phyloP scores from a whole-genome alignment of 1,284 basidiomycete genomes.

The Paramarasmius palmivorus region DNA sequence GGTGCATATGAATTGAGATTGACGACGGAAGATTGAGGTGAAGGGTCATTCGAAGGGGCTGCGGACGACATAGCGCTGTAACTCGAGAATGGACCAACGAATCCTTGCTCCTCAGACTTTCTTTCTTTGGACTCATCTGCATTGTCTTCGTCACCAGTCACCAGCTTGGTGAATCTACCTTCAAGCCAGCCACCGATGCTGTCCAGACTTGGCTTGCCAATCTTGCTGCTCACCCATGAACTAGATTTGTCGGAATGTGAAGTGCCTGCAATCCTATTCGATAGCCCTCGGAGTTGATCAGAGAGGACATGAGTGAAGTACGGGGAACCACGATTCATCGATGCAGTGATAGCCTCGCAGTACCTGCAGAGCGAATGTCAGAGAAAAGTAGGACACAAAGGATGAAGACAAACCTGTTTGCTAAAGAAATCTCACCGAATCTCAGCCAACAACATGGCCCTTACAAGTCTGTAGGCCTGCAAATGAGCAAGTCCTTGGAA shows the following conservation, averaged over 20 bases:
- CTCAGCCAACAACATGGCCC: slow-evolving; percentile 80
- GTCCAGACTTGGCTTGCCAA: slow-evolving; percentile 88
- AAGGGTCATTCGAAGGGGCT: slow-evolving; percentile 68
- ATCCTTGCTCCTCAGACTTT: slow-evolving; percentile 44
- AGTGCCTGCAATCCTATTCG: slow-evolving; percentile 80
- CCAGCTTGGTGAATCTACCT: slow-evolving; percentile 93
- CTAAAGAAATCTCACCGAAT: slow-evolving; percentile 73
- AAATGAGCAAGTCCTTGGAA: slow-evolving; percentile 85
- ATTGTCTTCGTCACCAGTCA: slow-evolving; percentile 80
- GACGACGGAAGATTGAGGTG: slow-evolving; percentile 61
- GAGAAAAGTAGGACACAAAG: slow-evolving; percentile 1
- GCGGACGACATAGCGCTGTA: slow-evolving; percentile 92
- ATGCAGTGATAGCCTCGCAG: slow-evolving; percentile 86
- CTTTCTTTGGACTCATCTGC: slow-evolving; percentile 37
- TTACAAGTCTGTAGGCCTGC: slow-evolving; percentile 86
- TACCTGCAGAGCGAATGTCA: slow-evolving; percentile 56
- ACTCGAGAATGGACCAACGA: slow-evolving; percentile 88
- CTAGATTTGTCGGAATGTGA: slow-evolving; percentile 71
- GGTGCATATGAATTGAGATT: slow-evolving; percentile 40
- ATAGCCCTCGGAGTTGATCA: slow-evolving; percentile 80
- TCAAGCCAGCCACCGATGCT: slow-evolving; percentile 93
- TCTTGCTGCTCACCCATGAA: slow-evolving; percentile 82
- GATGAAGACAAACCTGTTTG: slow-evolving; percentile 60
- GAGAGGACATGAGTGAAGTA: slow-evolving; percentile 70
- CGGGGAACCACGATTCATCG: slow-evolving; percentile 64